Conservation (phyloP, 2,329 filamentous ascomycete genomes). For the Pyrenophora graminea region DNA sequence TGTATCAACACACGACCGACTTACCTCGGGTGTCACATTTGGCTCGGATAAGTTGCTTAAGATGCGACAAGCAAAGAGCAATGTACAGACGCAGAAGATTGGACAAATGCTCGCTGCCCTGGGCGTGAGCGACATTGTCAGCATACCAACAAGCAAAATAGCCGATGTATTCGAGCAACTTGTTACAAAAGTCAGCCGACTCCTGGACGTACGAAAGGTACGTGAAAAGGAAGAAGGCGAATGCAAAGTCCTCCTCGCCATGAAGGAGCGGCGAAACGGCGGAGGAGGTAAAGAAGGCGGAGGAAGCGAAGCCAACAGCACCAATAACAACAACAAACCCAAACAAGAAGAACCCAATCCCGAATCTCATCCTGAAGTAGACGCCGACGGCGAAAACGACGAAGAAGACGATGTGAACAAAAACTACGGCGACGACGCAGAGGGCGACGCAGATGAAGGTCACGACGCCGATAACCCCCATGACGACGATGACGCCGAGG, state of each 20-base stretch:
- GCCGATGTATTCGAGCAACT: constrained; percentile 73
- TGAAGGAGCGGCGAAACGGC: constrained; percentile 39
- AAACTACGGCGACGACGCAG: constrained; percentile 19
- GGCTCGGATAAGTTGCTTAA: constrained; percentile 82
- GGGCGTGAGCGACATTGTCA: constrained; percentile 69
- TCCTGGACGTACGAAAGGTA: constrained; percentile 75
- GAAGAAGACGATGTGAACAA: constrained; percentile 21
- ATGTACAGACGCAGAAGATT: constrained; percentile 76
- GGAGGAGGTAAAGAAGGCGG: constrained; percentile 8
- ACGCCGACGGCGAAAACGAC: constrained; percentile 24
- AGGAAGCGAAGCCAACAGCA: too few relatives aligned
- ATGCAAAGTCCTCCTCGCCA: constrained; percentile 46
- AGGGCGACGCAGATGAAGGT: constrained; percentile 20
- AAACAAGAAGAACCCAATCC: constrained; percentile 21
- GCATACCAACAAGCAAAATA: constrained; percentile 74
- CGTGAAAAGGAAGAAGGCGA: constrained; percentile 77
- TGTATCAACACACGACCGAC: constrained; percentile 80
- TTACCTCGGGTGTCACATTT: constrained; percentile 86
- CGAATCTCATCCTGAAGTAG: constrained; percentile 30
- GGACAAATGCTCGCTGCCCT: constrained; percentile 72
- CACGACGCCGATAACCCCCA: constrained; percentile 15
- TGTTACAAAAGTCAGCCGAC: constrained; percentile 66
- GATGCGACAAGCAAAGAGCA: constrained; percentile 75
- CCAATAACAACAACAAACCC: not conserved
- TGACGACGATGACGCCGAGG: constrained; percentile 26